Base-by-base conservation (phyloP, 129 eudicot genomes). In the Centrapalus pauciflorus region DNA sequence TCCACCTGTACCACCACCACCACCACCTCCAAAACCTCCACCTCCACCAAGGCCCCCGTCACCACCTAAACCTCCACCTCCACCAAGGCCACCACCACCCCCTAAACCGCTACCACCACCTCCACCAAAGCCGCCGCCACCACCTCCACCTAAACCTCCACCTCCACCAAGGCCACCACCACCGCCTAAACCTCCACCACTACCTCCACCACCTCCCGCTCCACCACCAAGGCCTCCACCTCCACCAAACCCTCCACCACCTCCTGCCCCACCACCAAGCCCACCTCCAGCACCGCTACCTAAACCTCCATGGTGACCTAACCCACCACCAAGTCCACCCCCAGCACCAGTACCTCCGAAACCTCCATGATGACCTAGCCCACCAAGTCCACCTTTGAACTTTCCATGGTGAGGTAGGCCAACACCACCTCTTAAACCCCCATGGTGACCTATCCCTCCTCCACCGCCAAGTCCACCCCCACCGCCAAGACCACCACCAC, bases 161-260 rank as follows among this genome's bases (percentile, higher is more conserved):
- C 66, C 75, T n/a, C n/a, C 55, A 13, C 77, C 77, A n/a, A 37
- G 4, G 27, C 64, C 74, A 11, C 80, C 81, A 0, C 81, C 81
- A 0, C 71, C 75, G 2, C 77, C 76, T 12, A 67, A 76, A 5
- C 61, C 76, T 10, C 71, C 70, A 1, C 65, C 38, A 14, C 65
- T 56, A 27, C 65, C 76, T 2, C 68, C 70, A 2, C 71, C 71
- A 10, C 77, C 77, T 0, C 80, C 75, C 1, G 13, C 45, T 0
- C 80, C 81, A 0, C 81, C 81, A 0, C 71, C 75, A 24, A 37
- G 8, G 2, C 77, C 76, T 12, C 71, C 79, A 5, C 61, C 76
- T 10, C 71, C 70, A 1, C 65, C 38, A 14, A 67, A 61, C 19
- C 65, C 76, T 2, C 68, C 70, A 2, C 71, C 71, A 10, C 71